Evolutionary conservation across 2,329 filamentous ascomycete genomes (phyloP).

Genomic region (Cercospora beticola): DNA sequence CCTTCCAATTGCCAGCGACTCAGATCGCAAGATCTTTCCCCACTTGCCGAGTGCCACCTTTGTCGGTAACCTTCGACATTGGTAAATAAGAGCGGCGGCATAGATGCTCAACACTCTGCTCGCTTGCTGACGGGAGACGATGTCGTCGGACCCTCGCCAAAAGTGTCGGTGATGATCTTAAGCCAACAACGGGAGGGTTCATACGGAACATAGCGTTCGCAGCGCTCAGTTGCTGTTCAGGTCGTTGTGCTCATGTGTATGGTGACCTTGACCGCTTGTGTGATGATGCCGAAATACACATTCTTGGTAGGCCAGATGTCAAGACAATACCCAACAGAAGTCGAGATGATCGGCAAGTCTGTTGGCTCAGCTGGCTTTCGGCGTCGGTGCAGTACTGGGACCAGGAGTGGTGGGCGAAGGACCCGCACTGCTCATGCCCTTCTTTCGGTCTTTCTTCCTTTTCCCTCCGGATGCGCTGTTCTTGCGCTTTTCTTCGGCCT

Average conservation of each 20-base stretch:
- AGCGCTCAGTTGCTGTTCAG: background rate
- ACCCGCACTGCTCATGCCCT: constrained; percentile 22
- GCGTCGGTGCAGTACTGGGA: constrained; percentile 14
- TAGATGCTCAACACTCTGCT: background rate
- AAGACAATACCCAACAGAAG: background rate
- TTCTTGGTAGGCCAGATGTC: background rate
- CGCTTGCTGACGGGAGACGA: background rate
- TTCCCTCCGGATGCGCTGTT: constrained; percentile 17
- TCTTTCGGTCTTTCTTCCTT: constrained; percentile 25
- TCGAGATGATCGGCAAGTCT: background rate
- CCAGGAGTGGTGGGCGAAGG: constrained; percentile 27
- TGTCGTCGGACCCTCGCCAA: background rate
- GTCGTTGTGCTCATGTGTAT: background rate
- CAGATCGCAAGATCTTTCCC: too few species aligned
- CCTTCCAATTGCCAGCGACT: background rate
- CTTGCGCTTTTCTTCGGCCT: constrained; percentile 21
- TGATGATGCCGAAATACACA: background rate
- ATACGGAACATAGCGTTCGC: background rate
- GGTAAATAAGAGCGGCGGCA: background rate
- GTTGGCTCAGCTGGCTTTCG: background rate
- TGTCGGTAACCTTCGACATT: too few species aligned
- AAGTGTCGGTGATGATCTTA: background rate
- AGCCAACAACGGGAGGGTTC: background rate
- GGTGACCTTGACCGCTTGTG: background rate
- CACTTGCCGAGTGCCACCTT: background rate